phyloP scores from a whole-genome alignment of 306 rosid species.

The Casuarina cunninghamiana region DNA sequence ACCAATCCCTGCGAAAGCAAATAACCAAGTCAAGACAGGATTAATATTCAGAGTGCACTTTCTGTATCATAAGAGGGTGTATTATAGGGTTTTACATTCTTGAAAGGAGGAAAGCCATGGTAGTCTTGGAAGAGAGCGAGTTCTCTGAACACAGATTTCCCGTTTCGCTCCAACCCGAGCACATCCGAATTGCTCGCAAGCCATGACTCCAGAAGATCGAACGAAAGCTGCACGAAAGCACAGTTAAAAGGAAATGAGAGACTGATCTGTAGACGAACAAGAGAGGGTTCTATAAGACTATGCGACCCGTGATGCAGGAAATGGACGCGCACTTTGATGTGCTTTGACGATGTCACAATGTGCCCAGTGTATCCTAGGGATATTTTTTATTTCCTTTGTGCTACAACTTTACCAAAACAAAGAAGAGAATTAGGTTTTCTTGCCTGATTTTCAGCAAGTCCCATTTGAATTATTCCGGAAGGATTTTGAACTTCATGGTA shows the following conservation, averaged over 20 bases:
- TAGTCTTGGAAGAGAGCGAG: constrained; percentile 92
- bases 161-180: constrained; percentile 52
- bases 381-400: not conserved
- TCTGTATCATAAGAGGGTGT: not conserved
- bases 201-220: constrained; percentile 72
- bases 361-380: not conserved
- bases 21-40: not conserved
- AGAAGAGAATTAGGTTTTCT: not conserved
- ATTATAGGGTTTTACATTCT: constrained; percentile 41
- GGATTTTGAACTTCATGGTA: constrained; percentile 61
- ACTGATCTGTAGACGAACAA: too few relatives aligned
- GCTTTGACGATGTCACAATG: not conserved
- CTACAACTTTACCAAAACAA: not conserved
- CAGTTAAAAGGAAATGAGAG: constrained; percentile 6
- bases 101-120: constrained; percentile 74
- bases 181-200: constrained; percentile 50
- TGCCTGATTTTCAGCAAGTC: constrained; percentile 92
- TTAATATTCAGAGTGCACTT: too few relatives aligned
- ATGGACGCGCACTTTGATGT: not conserved
- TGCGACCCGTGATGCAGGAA: not conserved
- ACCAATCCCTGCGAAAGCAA: constrained; percentile 48
- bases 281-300: not conserved
- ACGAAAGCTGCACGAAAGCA: constrained; percentile 57
- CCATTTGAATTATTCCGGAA: constrained; percentile 84
- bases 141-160: constrained; percentile 60